Percentiles rank a stretch among this genome's conserved stretches.
Conservation (phyloP, 1,284 basidiomycete species). For the Leccinum brunneo-olivaceum region DNA sequence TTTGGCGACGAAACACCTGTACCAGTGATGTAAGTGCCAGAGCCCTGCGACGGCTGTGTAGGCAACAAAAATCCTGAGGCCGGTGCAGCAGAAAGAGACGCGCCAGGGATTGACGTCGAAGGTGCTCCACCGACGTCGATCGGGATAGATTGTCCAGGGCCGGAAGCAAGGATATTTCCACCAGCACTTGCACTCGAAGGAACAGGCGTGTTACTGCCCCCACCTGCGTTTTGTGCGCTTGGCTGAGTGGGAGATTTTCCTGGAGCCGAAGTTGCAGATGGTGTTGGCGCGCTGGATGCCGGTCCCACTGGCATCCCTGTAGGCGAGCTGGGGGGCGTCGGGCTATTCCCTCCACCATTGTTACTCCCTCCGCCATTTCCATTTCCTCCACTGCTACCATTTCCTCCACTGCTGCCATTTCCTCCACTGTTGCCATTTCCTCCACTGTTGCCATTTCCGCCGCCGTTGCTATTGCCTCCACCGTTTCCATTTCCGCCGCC, state of each 20-base stretch:
- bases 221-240: background rate
- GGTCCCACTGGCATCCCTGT: background rate
- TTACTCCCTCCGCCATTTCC: constrained; percentile 3
- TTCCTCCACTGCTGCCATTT: constrained; percentile 1
- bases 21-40: background rate
- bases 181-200: constrained; percentile 1
- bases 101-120: background rate
- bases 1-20: constrained; percentile 4
- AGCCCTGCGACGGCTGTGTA: constrained; percentile 3
- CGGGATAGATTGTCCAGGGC: background rate
- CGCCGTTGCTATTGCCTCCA: constrained; percentile 3
- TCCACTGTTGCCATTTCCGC: background rate
- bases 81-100: background rate
- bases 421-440: constrained; percentile 3
- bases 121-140: background rate
- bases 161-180: too few species aligned
- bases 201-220: background rate
- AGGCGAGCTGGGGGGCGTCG: background rate
- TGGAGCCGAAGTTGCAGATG: background rate
- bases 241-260: background rate
- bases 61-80: background rate
- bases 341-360: background rate
- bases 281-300: background rate
- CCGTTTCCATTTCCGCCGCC: background rate
- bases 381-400: constrained; percentile 1